phyloP scores from a whole-genome alignment of 148 eudicot genomes.

The Rhododendron ferrugineum region DNA sequence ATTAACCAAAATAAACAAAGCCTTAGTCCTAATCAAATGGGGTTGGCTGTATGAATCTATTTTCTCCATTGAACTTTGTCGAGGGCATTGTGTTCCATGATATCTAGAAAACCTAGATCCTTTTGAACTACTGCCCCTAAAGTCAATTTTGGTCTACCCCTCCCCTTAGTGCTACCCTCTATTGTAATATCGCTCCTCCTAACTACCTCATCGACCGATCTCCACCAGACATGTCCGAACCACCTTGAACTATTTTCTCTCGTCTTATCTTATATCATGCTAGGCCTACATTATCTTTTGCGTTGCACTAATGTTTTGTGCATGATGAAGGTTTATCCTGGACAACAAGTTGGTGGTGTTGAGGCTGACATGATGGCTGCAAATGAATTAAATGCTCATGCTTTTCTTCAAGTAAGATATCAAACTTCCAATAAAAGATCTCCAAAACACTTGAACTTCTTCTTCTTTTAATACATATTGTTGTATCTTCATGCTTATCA shows the following conservation, averaged over 20 bases:
- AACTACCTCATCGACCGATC: not conserved
- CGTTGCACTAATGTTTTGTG: not conserved
- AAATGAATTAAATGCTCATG: conserved; percentile 78
- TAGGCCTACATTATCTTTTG: not conserved
- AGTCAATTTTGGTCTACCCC: not conserved
- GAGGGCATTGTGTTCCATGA: not conserved
- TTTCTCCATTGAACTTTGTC: not conserved
- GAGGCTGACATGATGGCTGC: conserved; percentile 99
- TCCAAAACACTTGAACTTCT: not conserved
- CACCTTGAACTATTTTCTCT: not conserved
- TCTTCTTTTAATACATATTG: not conserved
- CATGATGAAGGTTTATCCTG: conserved; percentile 78
- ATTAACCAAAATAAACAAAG: not conserved
- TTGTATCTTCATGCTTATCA: not conserved
- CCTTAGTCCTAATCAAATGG: not conserved
- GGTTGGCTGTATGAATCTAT: not conserved
- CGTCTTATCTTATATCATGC: not conserved
- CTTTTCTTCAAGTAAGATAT: conserved; percentile 61
- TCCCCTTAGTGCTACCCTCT: not conserved
- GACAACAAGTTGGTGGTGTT: conserved; percentile 70
- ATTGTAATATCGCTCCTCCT: not conserved
- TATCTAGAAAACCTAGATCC: not conserved
- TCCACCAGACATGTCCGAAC: not conserved
- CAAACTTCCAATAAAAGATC: not conserved
- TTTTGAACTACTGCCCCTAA: not conserved